Evolutionary conservation across 257 asterid genomes (phyloP).

Genomic region (Buddleja alternifolia): DNA sequence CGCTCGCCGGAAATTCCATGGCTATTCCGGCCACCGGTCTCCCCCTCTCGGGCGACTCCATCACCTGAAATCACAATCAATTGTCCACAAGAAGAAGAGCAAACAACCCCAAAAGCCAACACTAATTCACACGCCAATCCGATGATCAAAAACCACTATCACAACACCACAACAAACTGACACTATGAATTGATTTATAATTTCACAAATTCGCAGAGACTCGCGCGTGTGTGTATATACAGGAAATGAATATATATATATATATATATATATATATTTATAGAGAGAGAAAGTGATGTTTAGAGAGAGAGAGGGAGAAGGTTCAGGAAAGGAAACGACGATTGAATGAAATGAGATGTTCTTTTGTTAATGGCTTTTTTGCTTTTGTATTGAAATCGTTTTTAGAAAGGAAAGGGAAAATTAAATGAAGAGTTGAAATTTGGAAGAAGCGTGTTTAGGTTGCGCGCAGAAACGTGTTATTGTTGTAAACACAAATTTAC

Average conservation of each 20-base stretch:
- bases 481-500: not conserved
- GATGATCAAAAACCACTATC: conserved; percentile 29
- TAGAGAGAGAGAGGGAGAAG: conserved; percentile 23
- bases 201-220: not conserved
- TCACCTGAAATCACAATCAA: conserved; percentile 29
- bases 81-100: not conserved
- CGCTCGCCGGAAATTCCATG: conserved; percentile 83
- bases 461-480: conserved; percentile 32
- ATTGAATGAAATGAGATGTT: conserved; percentile 26
- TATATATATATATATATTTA: conserved; percentile 1
- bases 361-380: conserved; percentile 9
- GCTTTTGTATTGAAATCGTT: conserved; percentile 29
- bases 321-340: conserved; percentile 43
- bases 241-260: too few relatives aligned
- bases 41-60: conserved; percentile 80
- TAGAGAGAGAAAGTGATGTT: conserved; percentile 5
- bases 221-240: not conserved
- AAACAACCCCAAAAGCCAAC: conserved; percentile 3
- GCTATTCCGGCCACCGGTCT: conserved; percentile 55
- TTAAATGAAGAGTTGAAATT: not conserved
- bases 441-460: conserved; percentile 26
- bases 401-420: not conserved
- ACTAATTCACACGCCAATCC: conserved; percentile 30
- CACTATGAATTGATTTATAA: conserved; percentile 29
- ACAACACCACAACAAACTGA: conserved; percentile 36